Evolutionary conservation across 1,139 yeast species (phyloP).

Genomic region (Kurtzmaniella quercitrusa): DNA sequence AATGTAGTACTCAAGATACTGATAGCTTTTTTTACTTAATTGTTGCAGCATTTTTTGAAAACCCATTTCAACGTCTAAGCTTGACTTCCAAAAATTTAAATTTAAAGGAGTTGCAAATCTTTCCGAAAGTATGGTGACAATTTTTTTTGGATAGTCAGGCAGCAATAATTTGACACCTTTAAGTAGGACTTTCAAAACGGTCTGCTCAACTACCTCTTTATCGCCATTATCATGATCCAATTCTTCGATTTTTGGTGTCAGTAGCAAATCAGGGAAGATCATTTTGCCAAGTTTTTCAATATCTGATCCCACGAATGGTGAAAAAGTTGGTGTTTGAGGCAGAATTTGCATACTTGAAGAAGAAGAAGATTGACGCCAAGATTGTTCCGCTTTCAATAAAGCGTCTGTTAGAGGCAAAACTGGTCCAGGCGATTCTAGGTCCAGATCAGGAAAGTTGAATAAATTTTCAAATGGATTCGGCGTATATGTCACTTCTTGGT

Average conservation of each 20-base stretch:
- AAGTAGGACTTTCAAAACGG: neutral
- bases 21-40: constrained; percentile 3
- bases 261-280: neutral
- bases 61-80: constrained; percentile 4
- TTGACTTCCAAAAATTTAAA: constrained; percentile 1
- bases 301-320: neutral
- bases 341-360: neutral
- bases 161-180: neutral
- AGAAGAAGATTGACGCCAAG: neutral
- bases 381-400: neutral
- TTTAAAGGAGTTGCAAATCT: neutral
- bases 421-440: neutral
- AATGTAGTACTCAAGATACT: constrained; percentile 2
- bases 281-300: neutral
- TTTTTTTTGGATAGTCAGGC: neutral
- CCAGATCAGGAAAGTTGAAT: neutral
- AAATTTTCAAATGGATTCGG: neutral
- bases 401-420: neutral
- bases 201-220: neutral
- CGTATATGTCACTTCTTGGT: neutral
- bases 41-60: constrained; percentile 17
- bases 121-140: neutral
- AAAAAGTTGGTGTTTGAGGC: neutral
- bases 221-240: neutral
- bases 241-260: neutral